Percentiles rank a stretch among this genome's conserved stretches.
Evolutionary conservation across 1,284 basidiomycete species (phyloP).

Genomic region (Puccinia novopanici): DNA sequence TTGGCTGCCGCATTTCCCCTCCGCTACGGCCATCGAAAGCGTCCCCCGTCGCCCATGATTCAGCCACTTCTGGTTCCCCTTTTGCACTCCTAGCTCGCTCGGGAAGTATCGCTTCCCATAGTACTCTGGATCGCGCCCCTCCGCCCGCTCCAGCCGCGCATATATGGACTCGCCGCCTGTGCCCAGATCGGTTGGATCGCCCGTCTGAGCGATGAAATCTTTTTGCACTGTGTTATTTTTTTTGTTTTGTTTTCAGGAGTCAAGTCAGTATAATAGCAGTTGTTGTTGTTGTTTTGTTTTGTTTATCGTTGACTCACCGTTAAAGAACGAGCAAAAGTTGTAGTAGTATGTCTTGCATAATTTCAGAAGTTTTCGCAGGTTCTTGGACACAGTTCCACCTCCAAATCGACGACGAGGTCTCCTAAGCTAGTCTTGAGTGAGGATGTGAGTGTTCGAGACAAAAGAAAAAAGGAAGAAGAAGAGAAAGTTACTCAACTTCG

Average conservation of each 20-base stretch:
- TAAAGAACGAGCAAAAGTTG: conserved; percentile 93
- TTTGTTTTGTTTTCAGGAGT: too few relatives aligned
- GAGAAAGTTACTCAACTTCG: conserved; percentile 37
- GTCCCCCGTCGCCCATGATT: conserved; percentile 87
- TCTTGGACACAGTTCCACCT: conserved; percentile 84
- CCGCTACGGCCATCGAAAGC: conserved; percentile 86
- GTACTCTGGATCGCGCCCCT: conserved; percentile 6
- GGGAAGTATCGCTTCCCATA: conserved; percentile 15
- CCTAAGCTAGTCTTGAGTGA: conserved; percentile 37
- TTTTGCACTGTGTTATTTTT: conserved; percentile 78
- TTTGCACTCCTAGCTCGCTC: conserved; percentile 20
- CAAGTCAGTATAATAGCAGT: too few relatives aligned
- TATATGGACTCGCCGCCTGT: conserved; percentile 78
- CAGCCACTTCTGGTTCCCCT: conserved; percentile 59
- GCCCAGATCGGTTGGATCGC: conserved; percentile 92
- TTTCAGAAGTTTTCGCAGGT: conserved; percentile 95
- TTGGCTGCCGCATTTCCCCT: conserved; percentile 85
- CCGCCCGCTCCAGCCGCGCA: conserved; percentile 59
- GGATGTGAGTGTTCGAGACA: neutral
- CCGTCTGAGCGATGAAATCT: conserved; percentile 91
- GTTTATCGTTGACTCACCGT: conserved; percentile 66
- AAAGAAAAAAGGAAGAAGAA: neutral
- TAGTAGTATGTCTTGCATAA: conserved; percentile 96
- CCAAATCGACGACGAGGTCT: conserved; percentile 70
- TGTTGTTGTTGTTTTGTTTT: too few relatives aligned